Base-by-base conservation (phyloP, 768 basidiomycete species). In the Rhodosporidiobolus odoratus region DNA sequence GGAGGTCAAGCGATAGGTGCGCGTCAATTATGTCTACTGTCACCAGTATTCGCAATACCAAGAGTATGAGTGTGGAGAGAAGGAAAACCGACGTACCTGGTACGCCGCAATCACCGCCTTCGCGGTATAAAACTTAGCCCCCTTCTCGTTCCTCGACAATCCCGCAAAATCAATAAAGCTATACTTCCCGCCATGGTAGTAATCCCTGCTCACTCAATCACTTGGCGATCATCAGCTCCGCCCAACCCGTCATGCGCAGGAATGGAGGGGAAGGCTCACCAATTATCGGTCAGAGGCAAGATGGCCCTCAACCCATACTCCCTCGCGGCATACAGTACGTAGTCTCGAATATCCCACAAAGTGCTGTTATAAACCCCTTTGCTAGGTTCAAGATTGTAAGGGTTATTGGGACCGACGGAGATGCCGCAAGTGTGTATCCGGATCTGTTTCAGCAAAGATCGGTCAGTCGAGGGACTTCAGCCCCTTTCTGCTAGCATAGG, bases 311-410 rank as follows among this genome's bases (percentile, higher is more conserved):
- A 65, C 5, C 76, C 76, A 41, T 75, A 75, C 50, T 65, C 43
- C 6, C 71, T 50, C 0, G 75, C 71, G 9, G 71, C 65, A 13
- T 47, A 73, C 30, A 69, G 57, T 0, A 62, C 67, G 23, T 69
- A 69, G 48, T 66, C 68, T 3, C 67, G 38, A 21, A 41, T 32
- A 43, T 68, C 67, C 64, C 64, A 69, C 12, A 47, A 19, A 12
- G 68, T 62, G 72, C 17, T 76, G 71, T 63, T 78, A 77, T 66
- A 76, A 75, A 0, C 67, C 61, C 21, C 68, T 72, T 7, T 74
- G 58, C 3, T 60, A 47, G 6, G 78, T 60, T 77, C 69, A 68
- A 78, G 65, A 47, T 75, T 73, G 58, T 79, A 63, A 1, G 77
- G 73, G 57, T 77, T 71, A 19, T 56, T 34, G 15, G 32, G 32